Evolutionary conservation across 2,329 filamentous ascomycete species (phyloP), one percentile per base, ranked within the genome.

Genomic region (Hypoxylon rubiginosum): DNA sequence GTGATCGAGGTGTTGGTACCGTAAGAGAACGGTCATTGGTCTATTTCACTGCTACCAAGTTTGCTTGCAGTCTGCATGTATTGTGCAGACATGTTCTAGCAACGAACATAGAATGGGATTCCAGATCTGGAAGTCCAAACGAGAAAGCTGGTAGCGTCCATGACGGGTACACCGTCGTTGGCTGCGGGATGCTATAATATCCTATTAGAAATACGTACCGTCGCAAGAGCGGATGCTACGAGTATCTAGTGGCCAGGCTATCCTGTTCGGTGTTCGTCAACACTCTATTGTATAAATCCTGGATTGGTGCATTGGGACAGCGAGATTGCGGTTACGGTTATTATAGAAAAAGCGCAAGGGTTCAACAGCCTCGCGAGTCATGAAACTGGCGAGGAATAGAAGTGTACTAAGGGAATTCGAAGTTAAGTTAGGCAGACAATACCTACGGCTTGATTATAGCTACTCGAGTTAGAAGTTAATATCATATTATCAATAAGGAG

Each of bases 1-100:
- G 68, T 86, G 53, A 67, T 57, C 3, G 19, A 7, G 17, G 28
- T 48, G 8, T 4, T 13, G 10, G 7, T 17, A 15, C 5, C 21
- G 10, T 56, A 45, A 24, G 41, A 32, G 6, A 30, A 10, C 8
- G 39, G 39, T 6, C n/a, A 58, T 32, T 11, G 17, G n/a, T 34
- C 26, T 26, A 26, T 52, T 24, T 21, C 19, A 50, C 34, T 30
- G 24, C 17, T 56, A 54, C 30, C 30, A 30, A 28, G 8, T 13
- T 24, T 53, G 43, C 41, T 50, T 58, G 15, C 30, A 11, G 53
- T 49, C 26, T 19, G 41, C 51, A 21, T 43, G 13, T 30, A 34
- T 41, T 10, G 30, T 45, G 28, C 30, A n/a, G 21, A 32, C 39
- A 49, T 46, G 49, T 28, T 48, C 52, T 30, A 7, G 36, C 41